phyloP scores from a whole-genome alignment of 306 rosid genomes.

The Malus asiatica region DNA sequence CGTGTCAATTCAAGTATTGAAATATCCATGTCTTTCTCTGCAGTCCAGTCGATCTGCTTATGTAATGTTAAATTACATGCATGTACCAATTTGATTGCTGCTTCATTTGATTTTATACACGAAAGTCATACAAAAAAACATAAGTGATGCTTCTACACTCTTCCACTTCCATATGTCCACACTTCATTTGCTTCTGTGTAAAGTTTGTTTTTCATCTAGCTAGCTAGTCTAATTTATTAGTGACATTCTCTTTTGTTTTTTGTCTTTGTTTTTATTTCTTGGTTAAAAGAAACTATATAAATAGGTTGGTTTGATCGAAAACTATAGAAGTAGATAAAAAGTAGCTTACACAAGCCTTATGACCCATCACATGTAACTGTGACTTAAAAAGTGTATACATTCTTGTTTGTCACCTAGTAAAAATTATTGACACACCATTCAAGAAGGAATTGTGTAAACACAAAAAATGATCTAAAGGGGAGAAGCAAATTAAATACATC shows the following conservation, averaged over 20 bases:
- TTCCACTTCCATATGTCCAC: not conserved
- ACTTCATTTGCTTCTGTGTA: not conserved
- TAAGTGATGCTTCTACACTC: not conserved
- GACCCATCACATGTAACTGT: not conserved
- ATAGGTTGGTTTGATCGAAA: no score
- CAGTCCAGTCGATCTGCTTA: not conserved
- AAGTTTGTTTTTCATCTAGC: not conserved
- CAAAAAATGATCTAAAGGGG: not conserved
- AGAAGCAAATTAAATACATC: not conserved
- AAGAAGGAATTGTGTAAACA: not conserved
- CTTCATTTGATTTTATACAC: not conserved
- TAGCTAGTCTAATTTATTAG: not conserved
- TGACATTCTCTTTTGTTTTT: not conserved
- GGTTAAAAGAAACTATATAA: not conserved
- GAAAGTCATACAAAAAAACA: not conserved
- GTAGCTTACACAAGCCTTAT: not conserved
- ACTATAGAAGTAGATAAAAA: not conserved
- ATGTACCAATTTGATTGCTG: not conserved
- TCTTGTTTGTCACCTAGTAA: slow-evolving; percentile 3
- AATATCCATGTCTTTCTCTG: not conserved
- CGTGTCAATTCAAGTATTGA: slow-evolving; percentile 4
- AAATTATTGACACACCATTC: not conserved
- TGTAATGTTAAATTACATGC: not conserved
- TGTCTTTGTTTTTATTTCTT: not conserved
- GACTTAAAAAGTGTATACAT: not conserved